A percentile compares a stretch with the other conserved stretches of the same genome.
Evolutionary conservation across 257 asterid species (phyloP).

Genomic region (Solanum infundibuliforme): DNA sequence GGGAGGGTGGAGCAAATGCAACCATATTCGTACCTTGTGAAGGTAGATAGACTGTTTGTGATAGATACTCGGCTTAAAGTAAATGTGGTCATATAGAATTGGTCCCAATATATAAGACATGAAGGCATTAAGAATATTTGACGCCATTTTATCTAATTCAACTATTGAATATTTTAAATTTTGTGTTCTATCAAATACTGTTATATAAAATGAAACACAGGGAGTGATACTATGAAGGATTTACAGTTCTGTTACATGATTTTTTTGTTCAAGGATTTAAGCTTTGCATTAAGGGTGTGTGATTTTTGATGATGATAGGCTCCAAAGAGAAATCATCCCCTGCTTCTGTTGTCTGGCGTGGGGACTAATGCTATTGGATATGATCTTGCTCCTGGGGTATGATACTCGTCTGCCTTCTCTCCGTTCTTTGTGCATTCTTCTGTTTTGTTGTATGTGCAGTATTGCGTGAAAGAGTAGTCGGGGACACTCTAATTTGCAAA

Average conservation of each 20-base stretch:
- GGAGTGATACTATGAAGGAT: not conserved
- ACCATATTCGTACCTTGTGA: not conserved
- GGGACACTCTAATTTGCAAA: not conserved
- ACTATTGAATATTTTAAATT: not conserved
- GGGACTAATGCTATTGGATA: conserved; percentile 98
- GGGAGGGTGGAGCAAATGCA: not conserved
- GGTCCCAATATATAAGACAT: not conserved
- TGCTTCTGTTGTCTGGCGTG: conserved; percentile 84
- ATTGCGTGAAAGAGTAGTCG: not conserved
- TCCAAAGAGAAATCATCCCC: conserved; percentile 79
- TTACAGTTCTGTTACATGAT: not conserved
- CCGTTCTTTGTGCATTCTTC: not conserved
- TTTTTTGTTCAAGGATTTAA: not conserved
- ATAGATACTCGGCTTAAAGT: not conserved
- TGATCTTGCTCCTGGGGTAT: conserved; percentile 91
- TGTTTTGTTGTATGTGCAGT: not conserved
- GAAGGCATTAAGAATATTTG: not conserved
- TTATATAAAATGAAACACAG: not conserved
- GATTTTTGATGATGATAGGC: conserved; percentile 27
- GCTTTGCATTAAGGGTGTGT: not conserved
- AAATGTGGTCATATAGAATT: not conserved
- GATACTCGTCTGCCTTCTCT: not conserved
- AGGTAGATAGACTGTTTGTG: not conserved
- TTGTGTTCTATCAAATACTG: not conserved
- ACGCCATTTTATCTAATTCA: not conserved